These are phyloP conservation scores for Sporothrix globosa DNA, from an alignment of 2,329 filamentous ascomycete species.

Conservation along the genomic window DNA sequence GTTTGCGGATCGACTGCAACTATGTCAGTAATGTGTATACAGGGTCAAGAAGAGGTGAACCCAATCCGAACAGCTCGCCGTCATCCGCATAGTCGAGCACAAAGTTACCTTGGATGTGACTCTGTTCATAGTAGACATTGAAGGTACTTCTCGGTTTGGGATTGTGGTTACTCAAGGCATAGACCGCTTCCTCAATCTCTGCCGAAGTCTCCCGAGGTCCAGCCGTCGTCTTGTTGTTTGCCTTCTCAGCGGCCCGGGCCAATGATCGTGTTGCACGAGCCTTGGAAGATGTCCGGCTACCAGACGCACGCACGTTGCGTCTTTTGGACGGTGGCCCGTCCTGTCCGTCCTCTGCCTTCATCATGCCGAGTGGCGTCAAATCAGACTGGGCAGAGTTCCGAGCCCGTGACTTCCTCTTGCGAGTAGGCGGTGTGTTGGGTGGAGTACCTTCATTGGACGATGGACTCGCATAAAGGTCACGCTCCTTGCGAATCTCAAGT, in stretches of 20 bases:
- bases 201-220: background rate
- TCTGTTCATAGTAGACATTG: slow-evolving; percentile 32
- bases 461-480: slow-evolving; percentile 64
- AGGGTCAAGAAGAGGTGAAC: background rate
- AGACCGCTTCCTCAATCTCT: slow-evolving; percentile 21
- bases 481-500: slow-evolving; percentile 54
- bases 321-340: background rate
- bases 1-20: slow-evolving; percentile 16
- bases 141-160: slow-evolving; percentile 15
- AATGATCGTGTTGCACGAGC: background rate
- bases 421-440: slow-evolving; percentile 46
- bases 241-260: background rate
- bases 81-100: background rate
- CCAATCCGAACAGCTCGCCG: background rate
- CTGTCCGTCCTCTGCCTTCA: background rate
- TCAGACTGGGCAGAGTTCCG: background rate
- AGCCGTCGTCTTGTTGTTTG: slow-evolving; percentile 13
- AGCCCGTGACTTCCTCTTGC: slow-evolving; percentile 33
- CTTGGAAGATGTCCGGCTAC: background rate
- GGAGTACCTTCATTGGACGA: slow-evolving; percentile 59
- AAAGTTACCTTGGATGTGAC: slow-evolving; percentile 28
- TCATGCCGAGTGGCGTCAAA: background rate
- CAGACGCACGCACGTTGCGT: background rate
- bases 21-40: slow-evolving; percentile 16
- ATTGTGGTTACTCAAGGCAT: background rate